A percentile compares a stretch with the other conserved stretches of the same genome.
Evolutionary conservation across 345 rosid species (phyloP).

Genomic region (Reutealis trisperma): DNA sequence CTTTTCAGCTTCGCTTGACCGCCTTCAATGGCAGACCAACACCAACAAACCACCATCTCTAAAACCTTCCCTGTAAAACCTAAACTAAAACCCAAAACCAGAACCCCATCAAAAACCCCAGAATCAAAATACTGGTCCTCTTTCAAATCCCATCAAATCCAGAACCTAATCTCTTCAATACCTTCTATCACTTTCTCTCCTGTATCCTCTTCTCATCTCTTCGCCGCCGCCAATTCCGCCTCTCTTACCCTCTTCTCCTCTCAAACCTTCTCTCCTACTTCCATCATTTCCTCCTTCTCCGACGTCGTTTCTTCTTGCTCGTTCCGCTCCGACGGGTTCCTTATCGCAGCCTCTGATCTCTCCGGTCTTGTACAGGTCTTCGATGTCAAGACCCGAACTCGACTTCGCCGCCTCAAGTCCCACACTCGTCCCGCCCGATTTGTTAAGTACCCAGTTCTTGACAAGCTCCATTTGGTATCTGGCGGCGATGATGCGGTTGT

Average conservation of each 20-base stretch:
- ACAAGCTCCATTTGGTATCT: constrained; percentile 84
- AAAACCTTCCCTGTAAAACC: constrained; percentile 66
- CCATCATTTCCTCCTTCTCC: constrained; percentile 57
- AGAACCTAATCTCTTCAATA: constrained; percentile 53
- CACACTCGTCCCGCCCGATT: constrained; percentile 78
- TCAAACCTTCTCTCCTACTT: constrained; percentile 40
- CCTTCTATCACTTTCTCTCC: constrained; percentile 77
- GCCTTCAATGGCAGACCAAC: constrained; percentile 13
- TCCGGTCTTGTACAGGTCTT: constrained; percentile 77
- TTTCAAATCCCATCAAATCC: constrained; percentile 62
- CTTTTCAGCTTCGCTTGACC: neutral
- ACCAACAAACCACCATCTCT: constrained; percentile 21
- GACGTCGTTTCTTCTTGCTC: constrained; percentile 81
- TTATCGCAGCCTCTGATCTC: constrained; percentile 81
- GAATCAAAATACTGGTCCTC: constrained; percentile 92
- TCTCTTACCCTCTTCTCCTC: constrained; percentile 66
- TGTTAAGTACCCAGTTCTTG: constrained; percentile 70
- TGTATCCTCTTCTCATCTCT: constrained; percentile 38
- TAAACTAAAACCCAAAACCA: constrained; percentile 60
- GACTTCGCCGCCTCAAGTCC: constrained; percentile 81
- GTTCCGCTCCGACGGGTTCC: constrained; percentile 84
- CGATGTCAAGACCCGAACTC: constrained; percentile 64
- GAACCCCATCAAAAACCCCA: constrained; percentile 56
- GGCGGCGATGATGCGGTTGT: constrained; percentile 93
- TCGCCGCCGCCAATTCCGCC: constrained; percentile 78